These are phyloP conservation scores for Alnus rubra DNA, from an alignment of 306 rosid species.

Conservation along the genomic window DNA sequence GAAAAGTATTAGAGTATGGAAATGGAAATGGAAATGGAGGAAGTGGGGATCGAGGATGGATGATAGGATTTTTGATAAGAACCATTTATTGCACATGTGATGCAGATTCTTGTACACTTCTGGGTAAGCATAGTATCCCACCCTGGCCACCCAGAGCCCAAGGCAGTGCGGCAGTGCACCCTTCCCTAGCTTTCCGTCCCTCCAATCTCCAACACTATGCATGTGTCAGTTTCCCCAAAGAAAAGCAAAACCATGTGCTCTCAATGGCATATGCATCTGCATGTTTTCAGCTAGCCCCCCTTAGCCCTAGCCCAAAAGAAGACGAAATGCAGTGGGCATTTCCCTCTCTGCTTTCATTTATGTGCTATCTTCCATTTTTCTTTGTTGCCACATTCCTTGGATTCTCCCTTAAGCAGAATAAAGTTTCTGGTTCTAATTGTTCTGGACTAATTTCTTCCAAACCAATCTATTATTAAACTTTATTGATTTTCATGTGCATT, in stretches of 20 bases:
- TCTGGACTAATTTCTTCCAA: neutral
- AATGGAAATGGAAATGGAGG: neutral
- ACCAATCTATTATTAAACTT: too few species aligned
- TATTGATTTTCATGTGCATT: too few species aligned
- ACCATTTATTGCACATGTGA: slow-evolving; percentile 39
- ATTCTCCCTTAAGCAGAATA: neutral
- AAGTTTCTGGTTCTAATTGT: neutral
- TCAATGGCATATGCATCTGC: neutral
- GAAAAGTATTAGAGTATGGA: too few species aligned
- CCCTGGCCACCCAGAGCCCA: slow-evolving; percentile 24
- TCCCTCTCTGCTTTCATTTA: neutral
- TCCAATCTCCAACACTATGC: neutral
- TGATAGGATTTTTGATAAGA: slow-evolving; percentile 23
- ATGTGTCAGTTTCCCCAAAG: neutral
- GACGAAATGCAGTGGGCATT: neutral
- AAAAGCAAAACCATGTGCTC: neutral
- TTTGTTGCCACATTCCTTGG: neutral
- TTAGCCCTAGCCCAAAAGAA: neutral
- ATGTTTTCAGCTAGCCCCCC: neutral
- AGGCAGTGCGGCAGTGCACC: neutral
- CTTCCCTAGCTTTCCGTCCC: neutral
- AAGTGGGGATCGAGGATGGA: neutral
- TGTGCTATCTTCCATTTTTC: neutral
- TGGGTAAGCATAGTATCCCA: slow-evolving; percentile 8
- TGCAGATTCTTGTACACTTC: slow-evolving; percentile 18